Percentiles rank a stretch among this genome's conserved stretches.
These are phyloP conservation scores for Boletus speciosus DNA, from an alignment of 768 basidiomycete genomes.

Conservation along the genomic window DNA sequence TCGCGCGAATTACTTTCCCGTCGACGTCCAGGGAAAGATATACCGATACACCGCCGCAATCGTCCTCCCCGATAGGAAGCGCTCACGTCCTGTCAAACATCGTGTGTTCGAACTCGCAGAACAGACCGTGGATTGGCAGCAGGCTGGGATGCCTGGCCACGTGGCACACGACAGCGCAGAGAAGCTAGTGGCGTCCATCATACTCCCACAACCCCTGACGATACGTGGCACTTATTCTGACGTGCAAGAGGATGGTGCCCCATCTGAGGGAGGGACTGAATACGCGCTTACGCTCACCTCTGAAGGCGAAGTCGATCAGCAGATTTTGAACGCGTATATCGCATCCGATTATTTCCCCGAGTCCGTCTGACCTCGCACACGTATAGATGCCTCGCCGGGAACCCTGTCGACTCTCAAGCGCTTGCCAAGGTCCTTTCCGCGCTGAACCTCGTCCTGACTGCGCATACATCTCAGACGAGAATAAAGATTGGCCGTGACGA, in stretches of 20 bases:
- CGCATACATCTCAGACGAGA: slow-evolving; percentile 39
- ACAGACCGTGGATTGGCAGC: slow-evolving; percentile 34
- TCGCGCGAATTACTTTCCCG: slow-evolving; percentile 49
- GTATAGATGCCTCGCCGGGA: slow-evolving; percentile 54
- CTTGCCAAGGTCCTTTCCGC: slow-evolving; percentile 47
- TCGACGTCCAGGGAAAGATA: slow-evolving; percentile 37
- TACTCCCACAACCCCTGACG: slow-evolving; percentile 39
- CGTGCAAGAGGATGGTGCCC: slow-evolving; percentile 32
- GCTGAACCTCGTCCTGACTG: slow-evolving; percentile 44
- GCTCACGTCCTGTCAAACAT: slow-evolving; percentile 35
- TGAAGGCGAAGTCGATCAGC: slow-evolving; percentile 36
- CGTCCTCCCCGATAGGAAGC: slow-evolving; percentile 21
- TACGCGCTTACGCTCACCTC: slow-evolving; percentile 42
- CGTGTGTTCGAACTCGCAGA: slow-evolving; percentile 48
- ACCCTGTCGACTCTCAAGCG: slow-evolving; percentile 53
- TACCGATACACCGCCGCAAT: slow-evolving; percentile 39
- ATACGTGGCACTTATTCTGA: slow-evolving; percentile 38
- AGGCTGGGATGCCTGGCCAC: slow-evolving; percentile 31
- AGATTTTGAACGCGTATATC: slow-evolving; percentile 2
- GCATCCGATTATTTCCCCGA: slow-evolving; percentile 16
- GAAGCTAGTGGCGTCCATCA: slow-evolving; percentile 39
- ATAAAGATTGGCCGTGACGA: slow-evolving; percentile 47
- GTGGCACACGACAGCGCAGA: slow-evolving; percentile 47
- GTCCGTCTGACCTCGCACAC: slow-evolving; percentile 18
- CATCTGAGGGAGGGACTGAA: slow-evolving; percentile 23